Conservation (phyloP, 2,329 filamentous ascomycete genomes). For the Chalaropsis ovoidea region DNA sequence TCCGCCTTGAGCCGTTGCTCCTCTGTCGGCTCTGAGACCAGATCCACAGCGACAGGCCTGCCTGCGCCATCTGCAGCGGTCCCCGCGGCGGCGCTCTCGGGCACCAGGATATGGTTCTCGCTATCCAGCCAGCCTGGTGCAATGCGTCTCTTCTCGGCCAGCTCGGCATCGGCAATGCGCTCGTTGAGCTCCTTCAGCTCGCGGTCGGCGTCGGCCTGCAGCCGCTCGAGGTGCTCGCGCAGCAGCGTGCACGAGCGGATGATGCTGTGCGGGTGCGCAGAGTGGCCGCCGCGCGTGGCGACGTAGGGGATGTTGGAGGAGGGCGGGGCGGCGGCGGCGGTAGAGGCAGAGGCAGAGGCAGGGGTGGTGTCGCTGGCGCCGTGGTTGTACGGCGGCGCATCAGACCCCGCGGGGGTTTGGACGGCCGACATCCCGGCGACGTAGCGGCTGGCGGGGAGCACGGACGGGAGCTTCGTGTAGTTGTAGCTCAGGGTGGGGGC, state of each 20-base stretch:
- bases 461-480: conserved; percentile 81
- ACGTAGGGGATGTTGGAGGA: conserved; percentile 50
- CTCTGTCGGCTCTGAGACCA: conserved; percentile 26
- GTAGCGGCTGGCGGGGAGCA: conserved; percentile 47
- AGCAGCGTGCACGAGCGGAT: conserved; percentile 70
- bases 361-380: conserved; percentile 24
- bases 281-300: conserved; percentile 64
- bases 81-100: conserved; percentile 41
- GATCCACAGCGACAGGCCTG: conserved; percentile 33
- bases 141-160: conserved; percentile 68
- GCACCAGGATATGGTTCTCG: conserved; percentile 57
- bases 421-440: conserved; percentile 39
- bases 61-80: conserved; percentile 25
- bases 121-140: conserved; percentile 76
- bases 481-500: conserved; percentile 90
- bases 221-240: conserved; percentile 60
- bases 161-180: conserved; percentile 51
- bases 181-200: conserved; percentile 63
- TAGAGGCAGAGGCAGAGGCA: conserved; percentile 30
- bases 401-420: neutral
- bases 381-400: conserved; percentile 32
- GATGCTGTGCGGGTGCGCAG: conserved; percentile 80
- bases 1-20: conserved; percentile 16
- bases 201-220: conserved; percentile 56
- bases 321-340: conserved; percentile 34